A percentile compares a stretch with the other conserved stretches of the same genome.
Conservation (phyloP, 1,139 yeast genomes). For the Hyphopichia wangnamkhiaoensis region DNA sequence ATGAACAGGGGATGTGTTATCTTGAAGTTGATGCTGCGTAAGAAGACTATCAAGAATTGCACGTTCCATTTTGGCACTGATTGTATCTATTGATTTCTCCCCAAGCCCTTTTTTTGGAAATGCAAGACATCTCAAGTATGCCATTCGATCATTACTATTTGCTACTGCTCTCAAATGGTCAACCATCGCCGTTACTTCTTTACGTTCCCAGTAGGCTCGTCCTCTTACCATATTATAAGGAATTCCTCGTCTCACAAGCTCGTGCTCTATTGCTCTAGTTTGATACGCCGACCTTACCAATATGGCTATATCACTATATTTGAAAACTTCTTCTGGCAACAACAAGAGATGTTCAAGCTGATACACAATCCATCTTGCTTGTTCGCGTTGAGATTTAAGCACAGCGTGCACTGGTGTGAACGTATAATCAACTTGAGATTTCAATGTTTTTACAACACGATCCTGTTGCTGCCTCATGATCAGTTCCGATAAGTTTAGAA, state of each 20-base stretch:
- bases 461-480: conserved; percentile 63
- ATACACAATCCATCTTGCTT: conserved; percentile 58
- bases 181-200: conserved; percentile 63
- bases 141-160: conserved; percentile 58
- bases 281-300: conserved; percentile 64
- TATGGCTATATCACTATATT: conserved; percentile 64
- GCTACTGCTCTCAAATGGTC: conserved; percentile 65
- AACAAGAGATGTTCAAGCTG: conserved; percentile 51
- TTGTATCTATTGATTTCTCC: conserved; percentile 44
- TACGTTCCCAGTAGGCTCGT: conserved; percentile 74
- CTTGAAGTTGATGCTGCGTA: background rate
- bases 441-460: conserved; percentile 45
- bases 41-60: background rate
- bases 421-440: conserved; percentile 43
- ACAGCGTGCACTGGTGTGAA: conserved; percentile 51
- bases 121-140: conserved; percentile 57
- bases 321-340: conserved; percentile 37
- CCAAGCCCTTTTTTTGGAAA: conserved; percentile 78
- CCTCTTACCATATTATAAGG: conserved; percentile 75
- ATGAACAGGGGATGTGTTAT: background rate
- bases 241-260: conserved; percentile 51
- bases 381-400: conserved; percentile 44
- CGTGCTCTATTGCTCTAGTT: conserved; percentile 62
- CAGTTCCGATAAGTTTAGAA: conserved; percentile 63
- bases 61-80: conserved; percentile 15